These are phyloP conservation scores for Pyricularia sp. DNA, from an alignment of 2,329 filamentous ascomycete species.

Conservation along the genomic window DNA sequence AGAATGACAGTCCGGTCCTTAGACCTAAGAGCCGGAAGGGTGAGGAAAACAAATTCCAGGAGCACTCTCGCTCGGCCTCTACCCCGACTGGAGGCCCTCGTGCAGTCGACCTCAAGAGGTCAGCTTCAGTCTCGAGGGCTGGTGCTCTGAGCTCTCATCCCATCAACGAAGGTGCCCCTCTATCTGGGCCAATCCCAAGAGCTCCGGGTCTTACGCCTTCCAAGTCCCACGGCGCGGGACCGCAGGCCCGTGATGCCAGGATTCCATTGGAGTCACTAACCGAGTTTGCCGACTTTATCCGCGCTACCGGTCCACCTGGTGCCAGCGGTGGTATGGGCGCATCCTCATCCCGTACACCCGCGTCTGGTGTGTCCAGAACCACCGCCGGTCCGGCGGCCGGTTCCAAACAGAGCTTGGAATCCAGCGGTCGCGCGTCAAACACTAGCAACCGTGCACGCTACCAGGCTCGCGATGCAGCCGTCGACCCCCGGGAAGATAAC, in stretches of 20 bases:
- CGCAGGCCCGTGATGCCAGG: slow-evolving; percentile 57
- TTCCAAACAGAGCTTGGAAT: slow-evolving; percentile 12
- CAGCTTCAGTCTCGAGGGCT: slow-evolving; percentile 19
- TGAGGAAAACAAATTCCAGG: slow-evolving; percentile 24
- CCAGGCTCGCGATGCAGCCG: slow-evolving; percentile 58
- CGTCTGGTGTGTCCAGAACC: background rate
- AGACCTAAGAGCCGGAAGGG: slow-evolving; percentile 29
- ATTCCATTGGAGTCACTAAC: slow-evolving; percentile 57
- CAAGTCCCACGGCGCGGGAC: slow-evolving; percentile 17
- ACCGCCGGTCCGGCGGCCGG: slow-evolving; percentile 12
- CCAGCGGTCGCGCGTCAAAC: slow-evolving; percentile 20
- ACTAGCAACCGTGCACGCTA: slow-evolving; percentile 35
- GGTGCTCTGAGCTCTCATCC: slow-evolving; percentile 25
- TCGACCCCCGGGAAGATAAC: slow-evolving; percentile 51
- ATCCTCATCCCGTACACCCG: background rate
- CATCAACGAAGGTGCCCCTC: slow-evolving; percentile 13
- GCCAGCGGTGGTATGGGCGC: slow-evolving; percentile 19
- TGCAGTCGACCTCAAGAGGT: slow-evolving; percentile 20
- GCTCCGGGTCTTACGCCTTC: slow-evolving; percentile 19
- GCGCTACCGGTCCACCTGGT: slow-evolving; percentile 62
- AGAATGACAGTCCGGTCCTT: slow-evolving; percentile 26
- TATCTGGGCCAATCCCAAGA: slow-evolving; percentile 15
- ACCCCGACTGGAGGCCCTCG: slow-evolving; percentile 21
- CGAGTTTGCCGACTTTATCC: slow-evolving; percentile 84
- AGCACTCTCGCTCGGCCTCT: slow-evolving; percentile 37